Percentiles rank a stretch among this genome's conserved stretches.
Conservation (phyloP, 345 rosid genomes). For the Brassica juncea region DNA sequence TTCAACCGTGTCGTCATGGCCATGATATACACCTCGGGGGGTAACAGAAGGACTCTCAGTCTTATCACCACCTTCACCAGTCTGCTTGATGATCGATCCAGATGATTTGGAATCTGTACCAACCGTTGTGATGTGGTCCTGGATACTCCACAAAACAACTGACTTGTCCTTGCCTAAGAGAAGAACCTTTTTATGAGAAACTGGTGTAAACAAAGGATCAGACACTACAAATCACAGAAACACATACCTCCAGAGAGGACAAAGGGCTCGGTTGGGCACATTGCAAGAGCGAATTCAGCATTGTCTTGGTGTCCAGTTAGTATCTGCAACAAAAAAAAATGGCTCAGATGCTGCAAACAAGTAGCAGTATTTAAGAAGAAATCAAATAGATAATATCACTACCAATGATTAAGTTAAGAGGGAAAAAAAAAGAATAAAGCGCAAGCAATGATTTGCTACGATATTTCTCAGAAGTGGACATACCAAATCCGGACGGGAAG, state of each 20-base stretch:
- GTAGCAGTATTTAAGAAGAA: conserved; percentile 5
- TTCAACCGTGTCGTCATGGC: conserved; percentile 98
- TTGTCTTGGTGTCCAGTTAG: conserved; percentile 98
- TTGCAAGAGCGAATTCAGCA: conserved; percentile 99
- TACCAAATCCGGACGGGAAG: conserved; percentile 98
- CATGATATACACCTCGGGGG: conserved; percentile 90
- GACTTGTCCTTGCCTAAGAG: conserved; percentile 91
- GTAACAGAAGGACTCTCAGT: conserved; percentile 74
- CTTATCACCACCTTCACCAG: conserved; percentile 73
- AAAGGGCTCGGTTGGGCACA: conserved; percentile 97
- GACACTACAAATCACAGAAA: conserved; percentile 25
- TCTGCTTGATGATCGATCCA: conserved; percentile 71
- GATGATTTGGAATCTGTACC: conserved; percentile 72
- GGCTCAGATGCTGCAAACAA: conserved; percentile 21
- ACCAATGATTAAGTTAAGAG: background rate
- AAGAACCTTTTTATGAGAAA: conserved; percentile 32
- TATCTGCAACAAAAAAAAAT: conserved; percentile 54
- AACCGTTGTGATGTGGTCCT: conserved; percentile 82
- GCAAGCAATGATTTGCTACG: conserved; percentile 2
- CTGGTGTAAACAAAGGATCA: background rate
- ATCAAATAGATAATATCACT: background rate
- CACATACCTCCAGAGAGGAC: conserved; percentile 97
- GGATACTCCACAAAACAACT: conserved; percentile 96
- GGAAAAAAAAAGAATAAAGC: background rate
- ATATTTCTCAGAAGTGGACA: background rate